Percentiles rank a stretch among this genome's conserved stretches.
Evolutionary conservation across 1,284 basidiomycete genomes (phyloP).

Genomic region (Flammula alnicola): DNA sequence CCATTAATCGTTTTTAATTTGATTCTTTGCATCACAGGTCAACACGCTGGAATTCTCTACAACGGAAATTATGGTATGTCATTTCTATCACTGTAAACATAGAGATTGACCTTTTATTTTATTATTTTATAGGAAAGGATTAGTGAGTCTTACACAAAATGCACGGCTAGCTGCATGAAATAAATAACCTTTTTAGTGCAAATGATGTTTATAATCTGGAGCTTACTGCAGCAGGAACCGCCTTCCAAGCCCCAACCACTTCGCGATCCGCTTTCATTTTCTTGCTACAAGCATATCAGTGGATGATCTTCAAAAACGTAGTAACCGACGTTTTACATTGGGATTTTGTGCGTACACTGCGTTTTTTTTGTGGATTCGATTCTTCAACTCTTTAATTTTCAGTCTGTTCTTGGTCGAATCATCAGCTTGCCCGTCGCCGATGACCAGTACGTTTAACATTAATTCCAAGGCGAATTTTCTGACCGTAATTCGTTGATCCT

Average conservation of each 20-base stretch:
- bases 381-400: background rate
- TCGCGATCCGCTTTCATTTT: conserved; percentile 51
- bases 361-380: conserved; percentile 5
- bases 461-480: background rate
- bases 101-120: background rate
- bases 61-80: conserved; percentile 59
- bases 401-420: conserved; percentile 64
- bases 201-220: conserved; percentile 59
- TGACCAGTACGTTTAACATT: conserved; percentile 48
- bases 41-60: conserved; percentile 65
- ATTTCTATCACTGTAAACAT: background rate
- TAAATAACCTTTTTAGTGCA: conserved; percentile 34
- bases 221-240: conserved; percentile 55
- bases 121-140: conserved; percentile 49
- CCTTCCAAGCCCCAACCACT: conserved; percentile 47
- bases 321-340: conserved; percentile 59
- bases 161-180: background rate
- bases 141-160: conserved; percentile 43
- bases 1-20: background rate
- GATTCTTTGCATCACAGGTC: conserved; percentile 33
- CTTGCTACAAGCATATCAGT: conserved; percentile 53
- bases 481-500: background rate
- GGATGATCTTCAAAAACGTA: conserved; percentile 68
- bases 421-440: conserved; percentile 62
- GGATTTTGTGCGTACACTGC: conserved; percentile 55